Conservation (phyloP, 257 asterid species). For the Paulownia fortunei region DNA sequence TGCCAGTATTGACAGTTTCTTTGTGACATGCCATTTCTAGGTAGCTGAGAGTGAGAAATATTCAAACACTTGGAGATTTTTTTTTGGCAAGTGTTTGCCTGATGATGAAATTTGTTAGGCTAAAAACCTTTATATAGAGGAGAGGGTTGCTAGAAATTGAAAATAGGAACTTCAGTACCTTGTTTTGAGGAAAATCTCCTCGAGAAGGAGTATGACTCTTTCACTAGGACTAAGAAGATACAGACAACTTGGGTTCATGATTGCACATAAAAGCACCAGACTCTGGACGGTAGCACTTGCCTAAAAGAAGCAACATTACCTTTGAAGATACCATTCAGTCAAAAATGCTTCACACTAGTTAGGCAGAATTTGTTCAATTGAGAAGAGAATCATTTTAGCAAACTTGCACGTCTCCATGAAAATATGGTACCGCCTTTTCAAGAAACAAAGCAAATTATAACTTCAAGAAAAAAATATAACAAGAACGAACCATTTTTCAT, state of each 20-base stretch:
- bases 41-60: neutral
- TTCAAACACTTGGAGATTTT: neutral
- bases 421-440: neutral
- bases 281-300: neutral
- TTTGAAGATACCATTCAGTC: neutral
- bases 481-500: neutral
- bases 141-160: neutral
- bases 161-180: neutral
- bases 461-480: neutral
- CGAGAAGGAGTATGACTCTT: too few relatives aligned
- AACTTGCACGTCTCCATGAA: neutral
- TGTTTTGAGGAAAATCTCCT: neutral
- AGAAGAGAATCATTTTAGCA: neutral
- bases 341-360: neutral
- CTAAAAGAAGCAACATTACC: neutral
- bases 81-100: neutral
- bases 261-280: neutral
- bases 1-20: constrained; percentile 2
- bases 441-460: neutral
- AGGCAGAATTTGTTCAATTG: neutral
- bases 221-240: neutral
- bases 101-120: neutral
- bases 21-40: neutral
- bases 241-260: neutral
- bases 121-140: constrained; percentile 5